Evolutionary conservation across 192 early-diverging fungal species (phyloP), one percentile per base, ranked within the genome.

Genomic region (Entomortierella lignicola): DNA sequence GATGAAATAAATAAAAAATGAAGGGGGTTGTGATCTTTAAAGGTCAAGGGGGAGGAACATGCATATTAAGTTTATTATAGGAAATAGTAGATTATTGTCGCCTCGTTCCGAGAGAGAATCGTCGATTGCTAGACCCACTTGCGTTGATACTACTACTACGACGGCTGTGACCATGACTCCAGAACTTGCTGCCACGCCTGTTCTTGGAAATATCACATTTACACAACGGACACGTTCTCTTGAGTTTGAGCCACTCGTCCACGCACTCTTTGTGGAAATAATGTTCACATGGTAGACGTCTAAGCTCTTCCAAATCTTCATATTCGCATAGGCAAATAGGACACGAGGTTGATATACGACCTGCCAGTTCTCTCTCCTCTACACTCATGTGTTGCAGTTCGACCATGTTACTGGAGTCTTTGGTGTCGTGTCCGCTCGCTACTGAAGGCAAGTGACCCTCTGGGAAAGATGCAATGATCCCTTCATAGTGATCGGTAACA

Each of bases 191-290:
- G 5, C 60, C 44, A 7, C 62, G 62, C 25, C 64, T 70, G 51
- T 72, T 71, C 48, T 69, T 59, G n/a, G 74, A 54, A 34, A 81
- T 80, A 59, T 89, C 88, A 50, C 67, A 82, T 55, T 91, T 90
- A 81, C 94, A 95, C 56, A 94, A 81, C 25, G 94, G 94, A 65
- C 94, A 95, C 1, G 85, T 84, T 61, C 84, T 83, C 71, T 94
- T 94, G 57, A 93, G 81, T 52, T 86, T 85, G 44, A 95, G 86
- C 94, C 94, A 95, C 81, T 92, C 92, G 69, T 92, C 89, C 0
- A 94, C 92, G 70, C 94, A 95, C 26, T 89, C 83, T 69, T 88
- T 89, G 80, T 95, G 94, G 75, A 95, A 93, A 61, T 92, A 90
- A 74, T 95, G 94, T 15, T 83, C 77, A 75, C 94, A 95, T 55